These are phyloP conservation scores for Thelonectria rubi DNA, from an alignment of 2,329 filamentous ascomycete genomes.

Conservation along the genomic window DNA sequence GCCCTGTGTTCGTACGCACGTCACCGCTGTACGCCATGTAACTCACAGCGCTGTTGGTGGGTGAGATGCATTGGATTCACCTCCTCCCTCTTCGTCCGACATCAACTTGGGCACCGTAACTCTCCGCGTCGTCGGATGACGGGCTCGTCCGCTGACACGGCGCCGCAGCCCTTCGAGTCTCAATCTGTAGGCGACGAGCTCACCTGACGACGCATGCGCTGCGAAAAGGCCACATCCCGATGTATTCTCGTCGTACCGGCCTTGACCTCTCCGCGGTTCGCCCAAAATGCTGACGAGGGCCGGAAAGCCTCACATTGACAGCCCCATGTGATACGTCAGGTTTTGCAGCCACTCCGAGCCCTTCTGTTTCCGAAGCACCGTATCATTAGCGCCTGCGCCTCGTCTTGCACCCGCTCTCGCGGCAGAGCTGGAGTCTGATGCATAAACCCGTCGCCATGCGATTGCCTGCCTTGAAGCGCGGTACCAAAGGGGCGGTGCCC, in stretches of 20 bases:
- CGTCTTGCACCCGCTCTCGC: too few species aligned
- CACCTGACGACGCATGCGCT: too few species aligned
- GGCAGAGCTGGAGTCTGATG: too few species aligned
- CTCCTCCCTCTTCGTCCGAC: not conserved
- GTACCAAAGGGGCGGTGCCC: conserved; percentile 19
- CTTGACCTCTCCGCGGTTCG: conserved; percentile 16
- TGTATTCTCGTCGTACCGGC: conserved; percentile 13
- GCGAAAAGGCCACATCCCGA: not conserved
- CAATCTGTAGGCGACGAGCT: not conserved
- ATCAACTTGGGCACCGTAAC: too few species aligned
- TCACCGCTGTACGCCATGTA: too few species aligned
- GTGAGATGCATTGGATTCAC: too few species aligned
- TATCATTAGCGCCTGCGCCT: too few species aligned
- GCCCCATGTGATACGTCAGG: conserved; percentile 17
- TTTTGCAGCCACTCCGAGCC: not conserved
- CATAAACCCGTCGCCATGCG: not conserved
- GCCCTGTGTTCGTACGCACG: too few species aligned
- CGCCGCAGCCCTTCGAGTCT: too few species aligned
- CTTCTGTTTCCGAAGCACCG: not conserved
- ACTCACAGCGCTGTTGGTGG: too few species aligned
- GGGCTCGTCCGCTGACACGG: conserved; percentile 17
- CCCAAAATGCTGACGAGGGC: not conserved
- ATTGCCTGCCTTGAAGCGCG: conserved; percentile 4
- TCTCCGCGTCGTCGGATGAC: not conserved
- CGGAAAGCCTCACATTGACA: conserved; percentile 4